Conservation (phyloP, 441 rosid genomes). For the Bocquillonia castaneifolia region DNA sequence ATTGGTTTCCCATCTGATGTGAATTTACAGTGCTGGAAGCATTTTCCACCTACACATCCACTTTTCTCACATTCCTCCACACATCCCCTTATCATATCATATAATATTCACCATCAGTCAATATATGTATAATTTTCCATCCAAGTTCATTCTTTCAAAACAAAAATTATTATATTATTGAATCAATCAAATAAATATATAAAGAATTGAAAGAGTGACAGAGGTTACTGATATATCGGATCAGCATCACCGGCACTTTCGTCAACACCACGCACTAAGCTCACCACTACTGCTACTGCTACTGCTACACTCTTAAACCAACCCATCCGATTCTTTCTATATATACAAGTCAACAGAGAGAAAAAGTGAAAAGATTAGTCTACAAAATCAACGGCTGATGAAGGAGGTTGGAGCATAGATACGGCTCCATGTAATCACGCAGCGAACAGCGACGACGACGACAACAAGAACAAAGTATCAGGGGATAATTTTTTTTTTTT, state of each 20-base stretch:
- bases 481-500: no score
- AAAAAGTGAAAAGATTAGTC: slow-evolving; percentile 12
- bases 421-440: slow-evolving; percentile 24
- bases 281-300: slow-evolving; percentile 21
- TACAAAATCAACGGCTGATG: slow-evolving; percentile 21
- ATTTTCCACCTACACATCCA: slow-evolving; percentile 67
- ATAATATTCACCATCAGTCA: no score
- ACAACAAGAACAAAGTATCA: not conserved
- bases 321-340: slow-evolving; percentile 40
- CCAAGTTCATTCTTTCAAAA: no score
- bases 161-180: no score
- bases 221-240: slow-evolving; percentile 57
- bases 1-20: slow-evolving; percentile 43
- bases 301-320: slow-evolving; percentile 34
- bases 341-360: slow-evolving; percentile 5
- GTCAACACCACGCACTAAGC: slow-evolving; percentile 32
- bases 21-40: slow-evolving; percentile 73
- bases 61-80: slow-evolving; percentile 66
- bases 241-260: slow-evolving; percentile 76
- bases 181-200: not conserved
- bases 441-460: not conserved
- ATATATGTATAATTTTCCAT: slow-evolving; percentile 19
- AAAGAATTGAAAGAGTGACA: not conserved
- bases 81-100: no score
- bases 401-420: slow-evolving; percentile 21